phyloP scores from a whole-genome alignment of 345 rosid genomes.

The Cardiospermum halicacabum region DNA sequence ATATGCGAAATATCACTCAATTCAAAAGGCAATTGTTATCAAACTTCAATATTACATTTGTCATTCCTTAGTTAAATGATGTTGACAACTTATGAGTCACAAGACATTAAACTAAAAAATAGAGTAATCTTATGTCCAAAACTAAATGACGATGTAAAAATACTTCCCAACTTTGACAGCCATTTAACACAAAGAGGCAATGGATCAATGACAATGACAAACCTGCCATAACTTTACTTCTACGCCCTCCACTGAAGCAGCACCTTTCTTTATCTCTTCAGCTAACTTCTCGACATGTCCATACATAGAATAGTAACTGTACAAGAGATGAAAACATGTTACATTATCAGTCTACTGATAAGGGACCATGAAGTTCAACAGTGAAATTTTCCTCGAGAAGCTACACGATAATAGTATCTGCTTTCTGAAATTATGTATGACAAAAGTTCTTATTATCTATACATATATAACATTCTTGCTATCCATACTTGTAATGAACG shows the following conservation, averaged over 20 bases:
- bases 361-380: background rate
- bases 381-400: background rate
- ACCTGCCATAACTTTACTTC: constrained; percentile 74
- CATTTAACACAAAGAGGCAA: background rate
- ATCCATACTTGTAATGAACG: too few species aligned
- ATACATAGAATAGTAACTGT: constrained; percentile 72
- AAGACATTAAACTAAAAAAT: background rate
- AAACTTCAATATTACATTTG: background rate
- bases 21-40: background rate
- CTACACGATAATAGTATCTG: background rate
- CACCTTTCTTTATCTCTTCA: constrained; percentile 64
- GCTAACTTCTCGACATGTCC: constrained; percentile 73
- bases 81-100: background rate
- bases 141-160: background rate
- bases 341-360: background rate
- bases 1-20: background rate
- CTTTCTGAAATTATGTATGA: background rate
- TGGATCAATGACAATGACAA: background rate
- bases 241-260: constrained; percentile 61
- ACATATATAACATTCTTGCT: too few species aligned
- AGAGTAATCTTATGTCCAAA: background rate
- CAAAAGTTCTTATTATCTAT: background rate
- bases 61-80: background rate
- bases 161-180: background rate
- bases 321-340: background rate